These are phyloP conservation scores for Epicoccum sorghinum DNA, from an alignment of 2,329 filamentous ascomycete genomes.

Conservation along the genomic window DNA sequence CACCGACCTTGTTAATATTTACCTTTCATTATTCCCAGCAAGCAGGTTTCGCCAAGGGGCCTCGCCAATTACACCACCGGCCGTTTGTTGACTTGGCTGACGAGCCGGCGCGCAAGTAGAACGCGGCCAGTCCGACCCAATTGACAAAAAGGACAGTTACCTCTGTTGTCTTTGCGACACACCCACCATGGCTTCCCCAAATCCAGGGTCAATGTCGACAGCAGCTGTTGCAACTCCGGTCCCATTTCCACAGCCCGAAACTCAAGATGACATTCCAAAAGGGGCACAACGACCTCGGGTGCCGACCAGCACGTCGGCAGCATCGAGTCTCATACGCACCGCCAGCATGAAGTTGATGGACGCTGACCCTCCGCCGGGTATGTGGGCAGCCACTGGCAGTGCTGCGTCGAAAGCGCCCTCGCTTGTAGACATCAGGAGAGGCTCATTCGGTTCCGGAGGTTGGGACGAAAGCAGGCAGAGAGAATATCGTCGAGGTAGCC, in stretches of 20 bases:
- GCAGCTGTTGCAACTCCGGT: constrained; percentile 11
- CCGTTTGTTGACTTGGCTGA: constrained; percentile 15
- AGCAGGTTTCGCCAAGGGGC: constrained; percentile 5
- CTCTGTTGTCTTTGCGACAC: background rate
- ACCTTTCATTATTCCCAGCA: constrained; percentile 7
- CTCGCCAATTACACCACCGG: constrained; percentile 5
- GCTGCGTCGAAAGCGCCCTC: constrained; percentile 51
- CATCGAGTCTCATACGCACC: constrained; percentile 40
- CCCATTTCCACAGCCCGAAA: constrained; percentile 10
- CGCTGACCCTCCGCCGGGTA: constrained; percentile 47
- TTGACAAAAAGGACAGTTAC: constrained; percentile 1
- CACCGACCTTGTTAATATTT: background rate
- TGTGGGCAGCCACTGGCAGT: constrained; percentile 54
- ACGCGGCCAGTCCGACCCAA: constrained; percentile 3
- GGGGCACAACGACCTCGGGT: constrained; percentile 29
- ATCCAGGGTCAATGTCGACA: constrained; percentile 19
- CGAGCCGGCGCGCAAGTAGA: constrained; percentile 8
- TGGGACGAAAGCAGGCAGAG: constrained; percentile 40
- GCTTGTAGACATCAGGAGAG: constrained; percentile 50
- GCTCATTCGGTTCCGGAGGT: constrained; percentile 42
- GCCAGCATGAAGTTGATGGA: constrained; percentile 49
- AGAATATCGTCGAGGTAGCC: constrained; percentile 33
- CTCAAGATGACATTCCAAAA: constrained; percentile 9
- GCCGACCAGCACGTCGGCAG: constrained; percentile 41
- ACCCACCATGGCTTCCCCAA: constrained; percentile 30